Base-by-base conservation (phyloP, 805 yeast genomes). In the Ogataea parapolymorpha region DNA sequence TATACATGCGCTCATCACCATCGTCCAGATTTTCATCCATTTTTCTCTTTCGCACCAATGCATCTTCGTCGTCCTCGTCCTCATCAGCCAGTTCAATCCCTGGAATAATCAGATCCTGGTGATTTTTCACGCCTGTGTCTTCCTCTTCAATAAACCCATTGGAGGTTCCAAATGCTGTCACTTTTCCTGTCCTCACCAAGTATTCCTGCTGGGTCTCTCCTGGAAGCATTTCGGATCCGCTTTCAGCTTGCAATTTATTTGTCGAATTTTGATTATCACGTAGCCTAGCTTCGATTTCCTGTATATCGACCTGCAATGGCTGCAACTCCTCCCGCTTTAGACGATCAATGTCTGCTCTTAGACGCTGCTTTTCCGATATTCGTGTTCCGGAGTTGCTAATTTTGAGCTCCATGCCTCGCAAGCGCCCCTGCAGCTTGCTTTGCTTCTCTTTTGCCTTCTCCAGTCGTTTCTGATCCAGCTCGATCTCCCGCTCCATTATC, bases 141-240 rank as follows among this genome's bases (percentile, higher is more conserved):
- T 58, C 66, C 2, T 66, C 72, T 28, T 70, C 71, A 13, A 67
- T 71, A 51, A 87, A 84, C 2, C 78, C 81, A 29, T 72, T 70
- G 15, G 77, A 65, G 23, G 77, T 76, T 9, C 96, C 95, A 68
- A 93, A 93, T 0, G 98, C 98, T 0, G 99, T 93, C 41, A 89
- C 78, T 59, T 88, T 81, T 22, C 99, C 99, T 0, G 91, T 90
- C 49, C 99, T 72, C 0, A 93, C 77, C 45, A 93, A 68, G 55
- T 63, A 90, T 37, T 90, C 97, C 42, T 77, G 77, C 55, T 84
- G 85, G 0, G 88, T 64, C 55, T 93, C 98, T n/a, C 76, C 85
- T 0, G 84, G 79, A 6, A 75, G 67, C 48, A 71, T 68, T 3
- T 65, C 74, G 1, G 55, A 47, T 13, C 51, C 43, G 1, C 45